Base-by-base conservation (phyloP, 83 land plant genomes). In the Larix sibirica region DNA sequence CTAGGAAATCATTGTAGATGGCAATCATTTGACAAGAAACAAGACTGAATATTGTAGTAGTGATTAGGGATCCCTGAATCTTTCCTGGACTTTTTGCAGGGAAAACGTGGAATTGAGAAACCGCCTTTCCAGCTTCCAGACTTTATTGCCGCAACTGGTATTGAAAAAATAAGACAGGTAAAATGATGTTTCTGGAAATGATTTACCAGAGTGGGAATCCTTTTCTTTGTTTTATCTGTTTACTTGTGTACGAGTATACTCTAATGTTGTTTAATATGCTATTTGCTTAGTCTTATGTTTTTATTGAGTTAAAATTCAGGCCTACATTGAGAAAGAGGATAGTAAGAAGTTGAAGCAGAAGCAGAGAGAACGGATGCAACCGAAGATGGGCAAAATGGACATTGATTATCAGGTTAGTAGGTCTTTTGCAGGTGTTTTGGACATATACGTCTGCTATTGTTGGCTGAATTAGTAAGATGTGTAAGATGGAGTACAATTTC, bases 61-160 rank as follows among this genome's bases (percentile, higher is more conserved):
- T 40, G 76, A 42, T 73, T 73, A 42, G 24, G 24, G 56, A 42
- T n/a, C 44, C 20, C 77, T 73, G 24, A 73, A 42, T 42, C 17
- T 40, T 44, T 42, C 21, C 14, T 73, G 56, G 56, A 73, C 50
- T 42, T 12, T 89, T 82, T 95, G 91, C 96, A 98, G 99, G 99
- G 99, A 26, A 98, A 96, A 87, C 96, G 99, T 70, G 99, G 99
- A 81, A 96, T 98, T 80, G 99, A 98, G 89, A 98, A 96, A 84
- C 95, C 91, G 79, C 99, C 99, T 23, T 98, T 98, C 78, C 99
- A 98, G 73, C 97, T 98, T 84, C 99, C 99, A 18, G 99, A 98
- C 83, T 98, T 94, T 68, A 98, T 98, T 92, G 99, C 99, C 65
- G 98, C 99, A 7, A 98, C 99, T 80, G 99, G 99, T 71, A 98